Percentiles rank a stretch among this genome's conserved stretches.
These are phyloP conservation scores for Populus hybrid DNA, from an alignment of 441 rosid species.

Conservation along the genomic window DNA sequence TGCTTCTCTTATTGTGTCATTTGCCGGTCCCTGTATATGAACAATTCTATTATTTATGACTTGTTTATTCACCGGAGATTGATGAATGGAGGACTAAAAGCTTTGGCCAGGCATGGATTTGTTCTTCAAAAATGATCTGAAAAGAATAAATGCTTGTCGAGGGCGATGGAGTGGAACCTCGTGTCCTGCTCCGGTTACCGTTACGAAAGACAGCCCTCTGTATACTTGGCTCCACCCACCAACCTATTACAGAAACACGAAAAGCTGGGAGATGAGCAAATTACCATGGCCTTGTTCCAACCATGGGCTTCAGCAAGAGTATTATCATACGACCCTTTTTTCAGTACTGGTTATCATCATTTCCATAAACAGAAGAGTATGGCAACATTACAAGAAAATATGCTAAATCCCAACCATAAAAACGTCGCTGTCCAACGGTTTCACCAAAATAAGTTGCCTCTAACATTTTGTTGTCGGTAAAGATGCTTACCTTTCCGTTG, in stretches of 20 bases:
- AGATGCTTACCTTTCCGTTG: constrained; percentile 48
- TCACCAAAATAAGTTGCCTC: not conserved
- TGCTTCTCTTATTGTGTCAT: constrained; percentile 22
- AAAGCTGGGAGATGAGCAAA: not conserved
- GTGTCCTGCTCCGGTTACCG: constrained; percentile 86
- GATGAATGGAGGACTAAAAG: constrained; percentile 5
- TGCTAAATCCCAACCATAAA: not conserved
- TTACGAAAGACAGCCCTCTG: constrained; percentile 70
- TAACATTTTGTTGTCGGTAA: not conserved
- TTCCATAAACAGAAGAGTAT: not conserved
- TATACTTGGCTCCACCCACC: constrained; percentile 97
- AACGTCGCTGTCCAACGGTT: not conserved
- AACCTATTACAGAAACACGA: constrained; percentile 41
- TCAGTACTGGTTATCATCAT: not conserved
- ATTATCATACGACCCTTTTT: not conserved
- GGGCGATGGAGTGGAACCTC: constrained; percentile 82
- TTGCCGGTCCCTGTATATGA: constrained; percentile 5
- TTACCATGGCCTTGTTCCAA: not conserved
- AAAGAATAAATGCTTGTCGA: constrained; percentile 74
- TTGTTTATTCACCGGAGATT: constrained; percentile 10
- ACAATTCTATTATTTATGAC: constrained; percentile 20
- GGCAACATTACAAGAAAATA: not conserved
- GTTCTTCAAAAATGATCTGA: constrained; percentile 21
- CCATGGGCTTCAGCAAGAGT: not conserved
- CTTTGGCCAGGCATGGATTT: constrained; percentile 53